Evolutionary conservation across 495 filamentous ascomycete genomes (phyloP), one percentile per base, ranked within the genome.

Genomic region (Neurospora sp.): DNA sequence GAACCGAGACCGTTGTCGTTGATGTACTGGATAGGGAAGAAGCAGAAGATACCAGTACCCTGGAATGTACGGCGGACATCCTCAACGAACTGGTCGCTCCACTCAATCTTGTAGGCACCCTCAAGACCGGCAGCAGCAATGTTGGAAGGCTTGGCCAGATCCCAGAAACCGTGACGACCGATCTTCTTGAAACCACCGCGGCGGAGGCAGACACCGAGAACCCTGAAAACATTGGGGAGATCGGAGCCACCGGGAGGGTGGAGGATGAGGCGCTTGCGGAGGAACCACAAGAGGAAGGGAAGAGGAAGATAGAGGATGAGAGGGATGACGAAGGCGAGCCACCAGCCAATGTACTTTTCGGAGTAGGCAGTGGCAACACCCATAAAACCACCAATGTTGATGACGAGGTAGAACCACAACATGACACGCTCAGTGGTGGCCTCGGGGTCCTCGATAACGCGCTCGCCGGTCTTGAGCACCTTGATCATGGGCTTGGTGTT

Each of bases 21-120:
- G 65, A 93, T 83, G 84, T 88, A 91, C 81, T 90, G 92, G 45
- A 93, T 85, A 42, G 91, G 91, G 78, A 89, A 90, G 83, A 90
- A 92, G 74, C 86, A 83, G 80, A 87, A 87, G 74, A 87, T 87
- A 39, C 85, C 85, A 8, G 85, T 87, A 20, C 87, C 87, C 76
- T 90, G 82, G 78, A 89, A 86, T 14, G 87, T 83, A 37, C 87
- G 85, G 73, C 83, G 83, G 45, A 89, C 83, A 68, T 89, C 90
- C 1, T 85, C 83, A 4, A 91, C 83, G 42, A 91, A 89, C 18
- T 84, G 79, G 68, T 88, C 87, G 73, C 84, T 85, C 82, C 86
- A 89, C 6, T 61, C 53, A 6, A 81, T 82, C 38, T 75, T 44
- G 74, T 81, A 82, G 59, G n/a, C 44, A 35, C 37, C 70, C 2